phyloP scores from a whole-genome alignment of 2,329 filamentous ascomycete genomes.

The Furcasterigmium furcatum region DNA sequence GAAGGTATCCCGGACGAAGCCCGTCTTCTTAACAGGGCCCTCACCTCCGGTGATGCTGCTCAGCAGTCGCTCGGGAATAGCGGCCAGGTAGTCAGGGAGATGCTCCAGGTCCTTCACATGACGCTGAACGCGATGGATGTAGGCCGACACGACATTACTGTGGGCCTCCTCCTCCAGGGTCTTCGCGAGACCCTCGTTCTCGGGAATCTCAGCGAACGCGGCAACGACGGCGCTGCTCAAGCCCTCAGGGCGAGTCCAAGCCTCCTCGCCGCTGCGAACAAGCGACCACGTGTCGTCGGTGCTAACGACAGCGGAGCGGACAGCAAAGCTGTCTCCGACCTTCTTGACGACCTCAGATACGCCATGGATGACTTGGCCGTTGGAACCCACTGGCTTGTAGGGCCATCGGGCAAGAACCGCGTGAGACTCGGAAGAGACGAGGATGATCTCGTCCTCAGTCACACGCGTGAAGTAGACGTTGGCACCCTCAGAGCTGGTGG shows the following conservation, averaged over 20 bases:
- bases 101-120: constrained; percentile 76
- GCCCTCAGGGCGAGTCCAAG: constrained; percentile 81
- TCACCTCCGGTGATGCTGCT: constrained; percentile 60
- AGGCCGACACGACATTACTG: constrained; percentile 76
- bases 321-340: constrained; percentile 64
- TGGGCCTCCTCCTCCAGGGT: constrained; percentile 85
- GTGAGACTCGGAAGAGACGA: constrained; percentile 75
- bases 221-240: constrained; percentile 78
- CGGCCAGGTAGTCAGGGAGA: constrained; percentile 70
- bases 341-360: constrained; percentile 82
- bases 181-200: constrained; percentile 70
- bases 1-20: constrained; percentile 69
- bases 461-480: constrained; percentile 89
- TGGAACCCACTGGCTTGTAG: constrained; percentile 40
- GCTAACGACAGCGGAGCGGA: constrained; percentile 70
- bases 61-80: constrained; percentile 66
- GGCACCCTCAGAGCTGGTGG: constrained; percentile 71
- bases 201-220: constrained; percentile 74
- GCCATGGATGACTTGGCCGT: constrained; percentile 57
- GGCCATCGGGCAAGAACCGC: constrained; percentile 74
- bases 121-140: constrained; percentile 79
- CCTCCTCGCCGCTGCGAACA: constrained; percentile 74
- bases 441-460: constrained; percentile 67
- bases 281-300: constrained; percentile 75
- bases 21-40: constrained; percentile 35